These are phyloP conservation scores for Fibroporia radiculosa DNA, from an alignment of 768 basidiomycete genomes.

Conservation along the genomic window DNA sequence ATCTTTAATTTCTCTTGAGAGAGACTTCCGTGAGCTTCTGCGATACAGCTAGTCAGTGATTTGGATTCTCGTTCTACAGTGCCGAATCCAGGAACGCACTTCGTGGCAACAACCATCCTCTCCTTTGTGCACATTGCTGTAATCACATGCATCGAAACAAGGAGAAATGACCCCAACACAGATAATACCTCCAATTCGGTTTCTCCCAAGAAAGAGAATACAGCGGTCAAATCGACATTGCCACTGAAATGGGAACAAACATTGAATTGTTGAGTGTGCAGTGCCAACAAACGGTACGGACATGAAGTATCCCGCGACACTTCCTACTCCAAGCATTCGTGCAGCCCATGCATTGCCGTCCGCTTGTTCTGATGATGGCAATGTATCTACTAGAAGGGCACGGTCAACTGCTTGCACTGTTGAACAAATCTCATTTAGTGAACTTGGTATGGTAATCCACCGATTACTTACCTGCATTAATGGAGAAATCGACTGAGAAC, in stretches of 20 bases:
- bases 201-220: constrained; percentile 69
- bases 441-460: not conserved
- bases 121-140: constrained; percentile 64
- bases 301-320: constrained; percentile 85
- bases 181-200: constrained; percentile 79
- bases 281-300: constrained; percentile 30
- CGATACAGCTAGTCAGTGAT: not conserved
- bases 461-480: constrained; percentile 39
- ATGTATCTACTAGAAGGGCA: constrained; percentile 79
- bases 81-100: constrained; percentile 17
- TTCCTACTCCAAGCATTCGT: constrained; percentile 83
- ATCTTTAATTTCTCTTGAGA: constrained; percentile 42
- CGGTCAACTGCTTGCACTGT: constrained; percentile 86
- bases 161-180: constrained; percentile 59
- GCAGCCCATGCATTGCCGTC: constrained; percentile 93
- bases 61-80: not conserved
- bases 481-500: constrained; percentile 59
- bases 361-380: constrained; percentile 70
- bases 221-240: constrained; percentile 63
- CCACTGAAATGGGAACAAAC: constrained; percentile 42
- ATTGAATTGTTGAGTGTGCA: not conserved
- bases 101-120: constrained; percentile 49
- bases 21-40: constrained; percentile 26
- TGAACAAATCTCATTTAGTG: constrained; percentile 28
- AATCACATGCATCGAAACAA: constrained; percentile 57